phyloP scores from a whole-genome alignment of 352 stramenopile genomes.

The Phytopythium aichiense region DNA sequence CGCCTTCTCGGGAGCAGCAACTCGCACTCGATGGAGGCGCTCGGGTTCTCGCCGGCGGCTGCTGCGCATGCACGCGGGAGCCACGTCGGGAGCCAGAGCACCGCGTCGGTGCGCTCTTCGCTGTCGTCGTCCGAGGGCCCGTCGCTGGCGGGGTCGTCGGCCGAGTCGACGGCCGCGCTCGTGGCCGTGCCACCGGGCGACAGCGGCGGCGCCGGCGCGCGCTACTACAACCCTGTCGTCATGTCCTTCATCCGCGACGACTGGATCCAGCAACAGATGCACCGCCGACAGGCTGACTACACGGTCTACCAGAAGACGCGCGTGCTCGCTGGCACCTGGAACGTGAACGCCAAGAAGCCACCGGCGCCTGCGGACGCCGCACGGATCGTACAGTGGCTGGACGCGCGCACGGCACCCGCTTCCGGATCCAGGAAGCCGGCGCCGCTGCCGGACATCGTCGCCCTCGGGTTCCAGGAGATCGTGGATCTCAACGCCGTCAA shows the following conservation, averaged over 20 bases:
- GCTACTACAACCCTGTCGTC: slow-evolving; percentile 80
- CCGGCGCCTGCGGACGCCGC: slow-evolving; percentile 45
- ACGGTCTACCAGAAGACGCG: slow-evolving; percentile 55
- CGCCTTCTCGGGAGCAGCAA: too few species aligned
- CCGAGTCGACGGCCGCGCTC: not conserved
- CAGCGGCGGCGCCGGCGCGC: slow-evolving; percentile 25
- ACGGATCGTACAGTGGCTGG: slow-evolving; percentile 71
- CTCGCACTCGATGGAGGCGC: not conserved
- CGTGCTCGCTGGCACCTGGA: slow-evolving; percentile 94
- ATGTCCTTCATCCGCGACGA: slow-evolving; percentile 86
- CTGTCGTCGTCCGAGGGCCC: not conserved
- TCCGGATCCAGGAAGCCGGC: slow-evolving; percentile 3
- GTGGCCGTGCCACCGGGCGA: not conserved
- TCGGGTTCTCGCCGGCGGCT: not conserved
- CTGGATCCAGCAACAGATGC: slow-evolving; percentile 83
- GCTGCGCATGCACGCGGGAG: not conserved
- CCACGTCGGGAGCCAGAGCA: not conserved
- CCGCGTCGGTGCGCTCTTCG: not conserved
- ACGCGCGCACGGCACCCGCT: slow-evolving; percentile 14
- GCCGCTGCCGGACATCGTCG: slow-evolving; percentile 54
- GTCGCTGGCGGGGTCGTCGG: not conserved
- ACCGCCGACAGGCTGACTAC: slow-evolving; percentile 53
- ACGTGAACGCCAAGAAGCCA: slow-evolving; percentile 99
- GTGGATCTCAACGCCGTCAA: slow-evolving; percentile 99
- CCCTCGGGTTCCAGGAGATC: slow-evolving; percentile 97